Evolutionary conservation across 1,284 basidiomycete genomes (phyloP).

Genomic region (Trichosporon faecale): DNA sequence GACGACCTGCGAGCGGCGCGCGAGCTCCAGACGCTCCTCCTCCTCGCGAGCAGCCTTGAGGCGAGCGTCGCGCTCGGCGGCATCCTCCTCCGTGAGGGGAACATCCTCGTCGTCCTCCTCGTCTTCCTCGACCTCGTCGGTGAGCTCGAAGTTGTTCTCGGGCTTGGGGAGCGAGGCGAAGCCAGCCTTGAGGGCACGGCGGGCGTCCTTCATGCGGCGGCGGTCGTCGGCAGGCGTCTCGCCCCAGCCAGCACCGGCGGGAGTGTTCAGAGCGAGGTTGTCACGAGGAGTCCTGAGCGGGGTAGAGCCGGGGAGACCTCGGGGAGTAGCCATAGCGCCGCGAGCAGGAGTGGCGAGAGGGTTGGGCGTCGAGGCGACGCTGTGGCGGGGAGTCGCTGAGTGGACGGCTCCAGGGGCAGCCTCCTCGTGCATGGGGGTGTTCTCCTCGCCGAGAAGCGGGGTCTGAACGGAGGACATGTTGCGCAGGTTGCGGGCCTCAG

Average conservation of each 20-base stretch:
- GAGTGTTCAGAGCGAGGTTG: constrained; percentile 80
- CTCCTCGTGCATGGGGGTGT: constrained; percentile 79
- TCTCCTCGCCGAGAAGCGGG: constrained; percentile 92
- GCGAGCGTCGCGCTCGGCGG: constrained; percentile 83
- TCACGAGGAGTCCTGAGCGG: constrained; percentile 90
- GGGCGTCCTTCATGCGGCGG: constrained; percentile 61
- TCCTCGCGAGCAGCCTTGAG: constrained; percentile 67
- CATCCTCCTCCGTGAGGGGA: constrained; percentile 71
- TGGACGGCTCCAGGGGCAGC: constrained; percentile 69
- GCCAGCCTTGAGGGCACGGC: constrained; percentile 71
- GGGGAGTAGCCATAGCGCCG: constrained; percentile 61
- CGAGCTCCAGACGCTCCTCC: constrained; percentile 72
- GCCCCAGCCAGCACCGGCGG: constrained; percentile 58
- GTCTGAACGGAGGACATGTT: constrained; percentile 91
- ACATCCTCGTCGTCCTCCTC: constrained; percentile 53
- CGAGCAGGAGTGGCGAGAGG: constrained; percentile 81
- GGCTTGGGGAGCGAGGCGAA: constrained; percentile 85
- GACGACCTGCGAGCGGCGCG: constrained; percentile 75
- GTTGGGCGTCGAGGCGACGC: constrained; percentile 88
- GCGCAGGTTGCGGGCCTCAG: constrained; percentile 89
- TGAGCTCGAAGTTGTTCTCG: constrained; percentile 96
- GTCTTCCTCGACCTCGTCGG: constrained; percentile 74
- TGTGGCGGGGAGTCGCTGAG: constrained; percentile 85
- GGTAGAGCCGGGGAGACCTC: constrained; percentile 60
- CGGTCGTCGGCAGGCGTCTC: constrained; percentile 74